Conservation (phyloP, 192 early-diverging fungal species). For the Linnemannia elongata region DNA sequence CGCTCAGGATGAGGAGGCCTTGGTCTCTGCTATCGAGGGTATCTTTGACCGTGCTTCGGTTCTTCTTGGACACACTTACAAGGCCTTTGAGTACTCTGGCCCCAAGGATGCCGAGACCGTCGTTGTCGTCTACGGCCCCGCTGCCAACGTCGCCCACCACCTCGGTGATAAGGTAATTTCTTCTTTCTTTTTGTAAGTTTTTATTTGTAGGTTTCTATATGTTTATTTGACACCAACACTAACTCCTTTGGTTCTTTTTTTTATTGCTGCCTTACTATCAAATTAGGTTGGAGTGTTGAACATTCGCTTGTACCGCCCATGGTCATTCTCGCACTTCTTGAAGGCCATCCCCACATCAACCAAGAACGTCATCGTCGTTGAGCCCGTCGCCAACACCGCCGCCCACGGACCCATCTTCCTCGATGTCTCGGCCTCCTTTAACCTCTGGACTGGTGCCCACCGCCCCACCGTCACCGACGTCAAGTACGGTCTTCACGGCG, state of each 20-base stretch:
- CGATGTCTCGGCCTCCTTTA: constrained; percentile 81
- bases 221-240: not conserved
- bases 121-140: constrained; percentile 82
- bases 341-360: constrained; percentile 73
- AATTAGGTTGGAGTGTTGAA: constrained; percentile 77
- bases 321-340: constrained; percentile 82
- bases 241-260: not conserved
- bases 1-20: constrained; percentile 32
- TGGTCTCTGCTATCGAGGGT: constrained; percentile 37
- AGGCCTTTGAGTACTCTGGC: constrained; percentile 89
- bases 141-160: constrained; percentile 62
- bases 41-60: constrained; percentile 34
- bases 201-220: not conserved
- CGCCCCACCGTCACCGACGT: constrained; percentile 59
- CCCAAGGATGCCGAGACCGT: constrained; percentile 78
- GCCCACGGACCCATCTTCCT: constrained; percentile 78
- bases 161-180: constrained; percentile 56
- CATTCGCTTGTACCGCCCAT: constrained; percentile 87
- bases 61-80: constrained; percentile 74
- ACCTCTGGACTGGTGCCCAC: constrained; percentile 60
- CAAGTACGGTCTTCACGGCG: constrained; percentile 50
- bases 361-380: constrained; percentile 83
- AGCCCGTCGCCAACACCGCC: constrained; percentile 65
- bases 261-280: not conserved
- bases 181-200: not conserved